phyloP scores from a whole-genome alignment of 2,329 filamentous ascomycete species.

The Exophiala phaeomuriformis region DNA sequence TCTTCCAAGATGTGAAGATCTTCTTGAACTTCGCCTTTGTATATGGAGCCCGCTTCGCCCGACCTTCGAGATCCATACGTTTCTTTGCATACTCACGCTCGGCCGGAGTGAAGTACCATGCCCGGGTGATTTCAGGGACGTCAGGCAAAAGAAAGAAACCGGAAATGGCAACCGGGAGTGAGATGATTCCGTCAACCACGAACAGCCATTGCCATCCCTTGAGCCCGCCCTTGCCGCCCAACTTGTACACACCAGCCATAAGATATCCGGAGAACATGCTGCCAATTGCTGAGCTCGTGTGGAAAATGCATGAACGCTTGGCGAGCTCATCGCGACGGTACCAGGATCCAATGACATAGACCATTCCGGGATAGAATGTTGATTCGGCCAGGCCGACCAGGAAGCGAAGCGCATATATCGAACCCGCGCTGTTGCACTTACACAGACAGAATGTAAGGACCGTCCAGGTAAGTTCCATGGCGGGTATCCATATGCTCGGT shows the following conservation, averaged over 20 bases:
- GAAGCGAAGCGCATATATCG: slow-evolving; percentile 27
- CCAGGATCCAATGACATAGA: slow-evolving; percentile 48
- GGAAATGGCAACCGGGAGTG: slow-evolving; percentile 39
- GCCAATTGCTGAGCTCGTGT: slow-evolving; percentile 41
- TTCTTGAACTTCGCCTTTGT: slow-evolving; percentile 49
- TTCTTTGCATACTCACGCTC: slow-evolving; percentile 43
- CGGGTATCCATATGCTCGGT: slow-evolving; percentile 12
- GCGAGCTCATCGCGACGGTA: slow-evolving; percentile 41
- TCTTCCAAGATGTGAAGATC: slow-evolving; percentile 59
- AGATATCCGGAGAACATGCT: slow-evolving; percentile 46
- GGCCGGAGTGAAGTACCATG: slow-evolving; percentile 41
- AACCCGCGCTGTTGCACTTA: slow-evolving; percentile 34
- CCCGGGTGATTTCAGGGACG: slow-evolving; percentile 38
- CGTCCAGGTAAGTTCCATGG: slow-evolving; percentile 44
- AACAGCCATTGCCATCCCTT: slow-evolving; percentile 40
- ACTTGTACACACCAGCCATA: slow-evolving; percentile 47
- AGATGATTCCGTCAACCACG: slow-evolving; percentile 37
- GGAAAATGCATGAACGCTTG: slow-evolving; percentile 48
- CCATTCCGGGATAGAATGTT: slow-evolving; percentile 48
- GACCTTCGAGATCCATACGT: slow-evolving; percentile 46
- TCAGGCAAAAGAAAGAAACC: slow-evolving; percentile 41
- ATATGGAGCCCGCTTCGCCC: slow-evolving; percentile 40
- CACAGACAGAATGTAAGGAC: slow-evolving; percentile 52
- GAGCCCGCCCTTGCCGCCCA: slow-evolving; percentile 45
- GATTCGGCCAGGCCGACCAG: slow-evolving; percentile 38